Percentiles rank a stretch among this genome's conserved stretches.
Evolutionary conservation across 352 stramenopile genomes (phyloP).

Genomic region (Phytophthora sansomeana): DNA sequence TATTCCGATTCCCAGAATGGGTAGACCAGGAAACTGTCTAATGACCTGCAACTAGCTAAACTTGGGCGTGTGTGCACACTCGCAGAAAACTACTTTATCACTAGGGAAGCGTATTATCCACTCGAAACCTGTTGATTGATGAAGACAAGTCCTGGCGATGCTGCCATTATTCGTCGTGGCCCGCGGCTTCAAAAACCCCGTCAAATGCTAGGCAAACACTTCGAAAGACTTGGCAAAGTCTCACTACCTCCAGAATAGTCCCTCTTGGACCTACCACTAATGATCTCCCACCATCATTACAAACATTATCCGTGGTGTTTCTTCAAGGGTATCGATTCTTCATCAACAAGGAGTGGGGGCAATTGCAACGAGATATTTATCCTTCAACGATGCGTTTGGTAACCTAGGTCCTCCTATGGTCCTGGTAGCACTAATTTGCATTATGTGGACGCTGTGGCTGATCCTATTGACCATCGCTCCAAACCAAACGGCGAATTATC

Average conservation of each 20-base stretch:
- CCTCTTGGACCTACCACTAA: conserved; percentile 1
- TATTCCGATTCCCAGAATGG: no score
- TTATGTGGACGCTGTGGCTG: conserved; percentile 44
- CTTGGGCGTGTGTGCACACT: not conserved
- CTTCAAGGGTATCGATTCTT: conserved; percentile 1
- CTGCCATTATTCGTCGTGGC: conserved; percentile 7
- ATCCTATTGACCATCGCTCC: conserved; percentile 37
- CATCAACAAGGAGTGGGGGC: conserved; percentile 17
- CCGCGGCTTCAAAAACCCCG: not conserved
- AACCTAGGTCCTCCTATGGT: conserved; percentile 31
- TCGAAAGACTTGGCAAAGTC: not conserved
- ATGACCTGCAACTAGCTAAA: not conserved
- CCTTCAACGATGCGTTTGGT: conserved; percentile 36
- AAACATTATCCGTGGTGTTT: not conserved
- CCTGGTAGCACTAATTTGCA: conserved; percentile 30
- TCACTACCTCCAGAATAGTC: conserved; percentile 5
- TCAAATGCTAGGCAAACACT: conserved; percentile 1
- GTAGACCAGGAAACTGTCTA: no score
- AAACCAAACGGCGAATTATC: conserved; percentile 41
- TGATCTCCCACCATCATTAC: not conserved
- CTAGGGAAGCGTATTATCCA: not conserved
- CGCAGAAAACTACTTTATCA: not conserved
- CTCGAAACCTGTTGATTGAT: not conserved
- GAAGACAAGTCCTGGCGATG: conserved; percentile 17
- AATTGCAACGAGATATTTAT: conserved; percentile 18